phyloP scores from a whole-genome alignment of 1,139 yeast genomes.

The Yarrowia galli region DNA sequence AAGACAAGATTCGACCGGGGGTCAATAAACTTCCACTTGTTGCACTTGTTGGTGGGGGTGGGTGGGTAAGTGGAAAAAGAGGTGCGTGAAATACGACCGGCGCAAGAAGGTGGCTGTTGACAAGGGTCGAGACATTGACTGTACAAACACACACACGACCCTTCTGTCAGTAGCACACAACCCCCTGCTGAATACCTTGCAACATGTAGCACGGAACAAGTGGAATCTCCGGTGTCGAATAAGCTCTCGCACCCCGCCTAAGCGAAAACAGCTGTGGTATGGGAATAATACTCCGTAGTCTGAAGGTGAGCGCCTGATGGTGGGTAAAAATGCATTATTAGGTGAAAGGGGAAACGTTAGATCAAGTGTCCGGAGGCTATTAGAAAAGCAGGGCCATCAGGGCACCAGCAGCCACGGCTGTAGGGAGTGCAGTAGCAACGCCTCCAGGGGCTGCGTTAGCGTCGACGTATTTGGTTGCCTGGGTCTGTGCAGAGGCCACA shows the following conservation, averaged over 20 bases:
- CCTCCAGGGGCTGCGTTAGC: slow-evolving; percentile 27
- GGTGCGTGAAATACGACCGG: slow-evolving; percentile 3
- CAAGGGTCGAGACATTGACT: not conserved
- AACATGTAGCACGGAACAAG: not conserved
- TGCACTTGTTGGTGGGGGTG: slow-evolving; percentile 2
- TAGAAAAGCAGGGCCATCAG: slow-evolving; percentile 24
- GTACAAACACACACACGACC: not conserved
- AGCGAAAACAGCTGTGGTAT: not conserved
- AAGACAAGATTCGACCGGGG: slow-evolving; percentile 30
- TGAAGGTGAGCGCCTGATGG: not conserved
- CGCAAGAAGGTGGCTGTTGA: not conserved
- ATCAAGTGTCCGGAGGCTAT: not conserved
- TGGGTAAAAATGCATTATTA: slow-evolving; percentile 23
- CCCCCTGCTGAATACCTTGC: no score
- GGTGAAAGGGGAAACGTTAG: slow-evolving; percentile 12
- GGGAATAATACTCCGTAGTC: no score
- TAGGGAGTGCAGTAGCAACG: not conserved
- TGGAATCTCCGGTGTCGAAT: not conserved
- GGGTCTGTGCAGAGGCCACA: slow-evolving; percentile 13
- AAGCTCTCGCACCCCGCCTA: not conserved
- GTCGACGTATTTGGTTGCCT: slow-evolving; percentile 13
- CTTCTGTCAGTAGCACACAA: no score
- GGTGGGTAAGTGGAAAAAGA: not conserved
- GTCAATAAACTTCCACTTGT: slow-evolving; percentile 1
- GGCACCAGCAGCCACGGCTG: slow-evolving; percentile 8